Evolutionary conservation across 371 early-diverging fungal genomes (phyloP), one percentile per base, ranked within the genome.

Genomic region (Apophysomyces sp.): DNA sequence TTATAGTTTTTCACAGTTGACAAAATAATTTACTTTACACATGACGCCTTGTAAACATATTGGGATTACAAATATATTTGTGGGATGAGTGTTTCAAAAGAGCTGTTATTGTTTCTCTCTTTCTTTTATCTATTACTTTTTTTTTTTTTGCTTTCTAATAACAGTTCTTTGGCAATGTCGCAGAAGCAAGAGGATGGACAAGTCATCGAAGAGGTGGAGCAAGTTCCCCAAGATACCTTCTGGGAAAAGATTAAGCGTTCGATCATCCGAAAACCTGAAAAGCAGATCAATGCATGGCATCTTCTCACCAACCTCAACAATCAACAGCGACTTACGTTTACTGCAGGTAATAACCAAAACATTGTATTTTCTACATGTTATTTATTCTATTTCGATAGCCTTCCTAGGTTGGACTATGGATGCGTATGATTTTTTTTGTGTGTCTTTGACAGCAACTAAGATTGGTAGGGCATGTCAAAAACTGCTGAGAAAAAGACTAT

Each of bases 371-470:
- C 52, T 2, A 34, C 34, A 34, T 1, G 11, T 15, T 53, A 16
- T 32, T 27, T 28, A 37, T 49, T 39, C 4, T 6, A 3, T 21
- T 34, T 13, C 1, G 24, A 7, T 37, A 74, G 86, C 86, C 15
- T 87, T 85, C 55, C 71, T 86, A 55, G 89, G 86, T 9, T 89
- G 89, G 88, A 76, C 83, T 31, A 60, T 88, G n/a, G 87, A 89
- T 67, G 84, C 87, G 6, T 80, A 86, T 63, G 89, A 88, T 72
- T 89, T 85, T 69, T 86, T 86, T 61, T 76, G 75, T 31, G 80
- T 87, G 3, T 69, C 82, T 4, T 68, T 87, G 34, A 68, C 74
- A 15, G 71, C 74, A 28, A 68, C 68, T 4, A 44, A 63, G 15
- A 74, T 74, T 16, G 72, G 72, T 69, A 59, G 57, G 18, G 26